Percentiles rank a stretch among this genome's conserved stretches.
Conservation (phyloP, 169 alveolate genomes). For the Plasmodium gonderi region DNA sequence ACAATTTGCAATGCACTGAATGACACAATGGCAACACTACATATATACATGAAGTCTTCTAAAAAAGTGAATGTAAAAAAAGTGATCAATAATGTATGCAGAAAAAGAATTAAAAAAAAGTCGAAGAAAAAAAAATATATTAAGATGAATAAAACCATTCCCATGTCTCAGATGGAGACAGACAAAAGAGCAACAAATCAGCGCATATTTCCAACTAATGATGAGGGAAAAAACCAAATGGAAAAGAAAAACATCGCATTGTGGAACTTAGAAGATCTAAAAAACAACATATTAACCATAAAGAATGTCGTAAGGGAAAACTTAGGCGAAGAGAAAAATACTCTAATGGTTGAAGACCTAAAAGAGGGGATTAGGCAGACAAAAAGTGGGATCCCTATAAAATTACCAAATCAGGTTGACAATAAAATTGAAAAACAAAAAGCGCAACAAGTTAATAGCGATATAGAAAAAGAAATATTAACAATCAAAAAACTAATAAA, state of each 20-base stretch:
- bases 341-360: neutral
- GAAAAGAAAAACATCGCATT: neutral
- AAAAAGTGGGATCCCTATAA: neutral
- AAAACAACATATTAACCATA: neutral
- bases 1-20: neutral
- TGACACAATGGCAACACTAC: neutral
- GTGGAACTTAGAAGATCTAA: neutral
- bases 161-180: neutral
- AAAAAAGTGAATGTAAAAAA: neutral
- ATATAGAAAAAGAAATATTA: constrained; percentile 32
- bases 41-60: neutral
- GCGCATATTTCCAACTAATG: neutral
- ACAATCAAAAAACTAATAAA: constrained; percentile 21
- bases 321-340: neutral
- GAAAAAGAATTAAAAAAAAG: neutral
- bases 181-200: neutral
- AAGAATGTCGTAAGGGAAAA: neutral
- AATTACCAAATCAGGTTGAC: no score
- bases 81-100: neutral
- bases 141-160: neutral
- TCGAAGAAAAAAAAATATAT: neutral
- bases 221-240: neutral
- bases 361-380: neutral
- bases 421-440: neutral
- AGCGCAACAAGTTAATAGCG: neutral